Conservation (phyloP, 192 early-diverging fungal species). For the Entomortierella parvispora region DNA sequence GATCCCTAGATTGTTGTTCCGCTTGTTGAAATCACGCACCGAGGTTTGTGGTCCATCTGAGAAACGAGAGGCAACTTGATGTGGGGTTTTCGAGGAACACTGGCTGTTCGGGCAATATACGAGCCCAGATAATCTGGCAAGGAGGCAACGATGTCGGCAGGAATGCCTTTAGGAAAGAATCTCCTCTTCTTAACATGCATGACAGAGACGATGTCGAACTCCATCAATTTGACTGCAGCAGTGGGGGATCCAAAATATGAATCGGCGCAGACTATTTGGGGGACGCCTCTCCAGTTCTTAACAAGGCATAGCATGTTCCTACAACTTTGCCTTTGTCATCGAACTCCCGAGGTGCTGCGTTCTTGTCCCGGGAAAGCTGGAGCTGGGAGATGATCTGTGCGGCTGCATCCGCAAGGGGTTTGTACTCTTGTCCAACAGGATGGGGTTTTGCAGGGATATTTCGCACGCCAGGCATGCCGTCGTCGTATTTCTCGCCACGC, state of each 20-base stretch:
- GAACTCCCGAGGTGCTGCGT: not conserved
- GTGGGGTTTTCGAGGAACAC: not conserved
- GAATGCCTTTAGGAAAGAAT: slow-evolving; percentile 4
- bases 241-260: slow-evolving; percentile 16
- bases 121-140: slow-evolving; percentile 5
- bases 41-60: slow-evolving; percentile 6
- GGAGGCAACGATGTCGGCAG: slow-evolving; percentile 4
- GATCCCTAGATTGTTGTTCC: not conserved
- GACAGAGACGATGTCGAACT: slow-evolving; percentile 3
- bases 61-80: not conserved
- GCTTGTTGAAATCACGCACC: slow-evolving; percentile 4
- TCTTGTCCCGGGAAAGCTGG: slow-evolving; percentile 1
- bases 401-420: not conserved
- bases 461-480: not conserved
- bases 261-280: not conserved
- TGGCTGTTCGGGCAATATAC: not conserved
- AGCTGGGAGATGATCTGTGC: not conserved
- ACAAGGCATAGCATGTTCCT: not conserved
- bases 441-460: slow-evolving; percentile 1
- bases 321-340: not conserved
- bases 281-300: not conserved
- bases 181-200: no score
- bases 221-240: slow-evolving; percentile 2
- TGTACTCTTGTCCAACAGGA: slow-evolving; percentile 9
- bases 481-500: not conserved